Base-by-base conservation (phyloP, 2,329 filamentous ascomycete species). In the Aaosphaeria arxii region DNA sequence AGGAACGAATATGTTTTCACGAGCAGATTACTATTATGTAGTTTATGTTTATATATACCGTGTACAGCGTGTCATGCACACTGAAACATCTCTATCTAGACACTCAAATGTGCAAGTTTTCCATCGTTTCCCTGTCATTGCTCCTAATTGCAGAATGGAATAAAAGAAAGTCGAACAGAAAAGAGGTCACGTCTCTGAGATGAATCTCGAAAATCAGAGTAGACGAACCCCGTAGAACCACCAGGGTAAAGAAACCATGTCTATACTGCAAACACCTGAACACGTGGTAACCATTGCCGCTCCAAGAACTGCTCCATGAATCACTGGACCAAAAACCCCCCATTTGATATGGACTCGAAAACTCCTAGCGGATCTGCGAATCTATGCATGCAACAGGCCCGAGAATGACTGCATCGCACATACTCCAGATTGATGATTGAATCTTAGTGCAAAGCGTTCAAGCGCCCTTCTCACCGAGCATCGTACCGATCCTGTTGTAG, bases 21-120 rank as follows among this genome's bases (percentile, higher is more conserved):
- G 45, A 31, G 45, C 49, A 42, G 51, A 67, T 67, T 67, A 67
- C 54, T 51, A 66, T 68, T 67, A 66, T 56, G 54, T 67, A 63
- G 59, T 54, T 65, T 36, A 54, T 29, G 40, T 55, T 47, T 48
- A 46, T 56, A 50, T 55, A 52, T 55, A 55, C 39, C 45, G 52
- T 48, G 59, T 52, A 52, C 57, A 55, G 52, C 43, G 44, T 44
- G 42, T 55, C 48, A 50, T 52, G 48, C 17, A 51, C 41, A 54
- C 57, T 56, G 58, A 56, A 45, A 56, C 46, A 54, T 31, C 42
- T 66, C 59, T 64, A 62, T 67, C 52, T 65, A 57, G 58, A 62
- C 51, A 59, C 57, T 9, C 33, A 36, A 57, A 56, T 57, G 56
- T 58, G 53, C 42, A 54, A 46, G 58, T 59, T 63, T 59, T 62